phyloP scores from a whole-genome alignment of 2,329 filamentous ascomycete genomes.

The Cordyceps cateniannulata region DNA sequence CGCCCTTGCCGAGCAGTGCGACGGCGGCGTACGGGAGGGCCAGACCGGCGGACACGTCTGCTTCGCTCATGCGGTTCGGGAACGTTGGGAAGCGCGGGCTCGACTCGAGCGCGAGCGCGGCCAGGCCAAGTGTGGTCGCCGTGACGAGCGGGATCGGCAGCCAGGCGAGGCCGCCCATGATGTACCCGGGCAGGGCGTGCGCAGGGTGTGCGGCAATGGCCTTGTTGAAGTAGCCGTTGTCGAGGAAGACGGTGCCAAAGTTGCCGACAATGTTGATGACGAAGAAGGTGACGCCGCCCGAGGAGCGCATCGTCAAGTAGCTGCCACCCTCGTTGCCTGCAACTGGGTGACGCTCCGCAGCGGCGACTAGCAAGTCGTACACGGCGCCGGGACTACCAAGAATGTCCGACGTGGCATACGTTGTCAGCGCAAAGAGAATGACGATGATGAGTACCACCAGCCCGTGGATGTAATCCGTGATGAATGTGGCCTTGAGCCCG shows the following conservation, averaged over 20 bases:
- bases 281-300: slow-evolving; percentile 79
- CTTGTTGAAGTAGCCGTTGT: slow-evolving; percentile 90
- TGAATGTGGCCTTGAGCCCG: slow-evolving; percentile 80
- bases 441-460: slow-evolving; percentile 81
- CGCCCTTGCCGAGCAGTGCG: slow-evolving; percentile 73
- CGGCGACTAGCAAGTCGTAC: slow-evolving; percentile 69
- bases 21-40: slow-evolving; percentile 82
- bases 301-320: slow-evolving; percentile 72
- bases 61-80: slow-evolving; percentile 62
- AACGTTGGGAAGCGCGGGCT: slow-evolving; percentile 67
- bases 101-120: slow-evolving; percentile 71
- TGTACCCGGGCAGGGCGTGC: slow-evolving; percentile 80
- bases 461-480: slow-evolving; percentile 83
- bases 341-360: slow-evolving; percentile 64
- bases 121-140: slow-evolving; percentile 81
- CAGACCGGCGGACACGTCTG: slow-evolving; percentile 74
- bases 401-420: slow-evolving; percentile 66
- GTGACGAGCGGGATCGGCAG: slow-evolving; percentile 90
- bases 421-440: slow-evolving; percentile 74
- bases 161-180: slow-evolving; percentile 81
- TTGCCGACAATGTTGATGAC: slow-evolving; percentile 75
- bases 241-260: slow-evolving; percentile 78
- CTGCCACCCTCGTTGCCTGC: slow-evolving; percentile 73
- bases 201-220: slow-evolving; percentile 83
- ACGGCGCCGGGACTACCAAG: slow-evolving; percentile 71